Evolutionary conservation across 331 rosid species (phyloP).

Genomic region (Cydonia oblonga): DNA sequence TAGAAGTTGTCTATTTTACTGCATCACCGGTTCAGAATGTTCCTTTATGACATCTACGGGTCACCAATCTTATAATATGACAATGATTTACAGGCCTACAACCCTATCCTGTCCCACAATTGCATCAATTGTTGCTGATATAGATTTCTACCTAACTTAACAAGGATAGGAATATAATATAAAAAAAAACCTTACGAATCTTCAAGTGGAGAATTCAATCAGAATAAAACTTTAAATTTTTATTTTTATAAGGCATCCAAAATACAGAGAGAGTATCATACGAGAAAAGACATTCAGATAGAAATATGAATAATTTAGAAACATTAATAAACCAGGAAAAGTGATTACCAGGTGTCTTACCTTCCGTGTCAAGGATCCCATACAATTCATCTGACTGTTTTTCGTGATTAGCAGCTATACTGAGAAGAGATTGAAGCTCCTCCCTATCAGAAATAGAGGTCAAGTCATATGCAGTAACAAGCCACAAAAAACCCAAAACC

Average conservation of each 20-base stretch:
- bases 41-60: background rate
- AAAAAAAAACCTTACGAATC: background rate
- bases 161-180: background rate
- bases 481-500: slow-evolving; percentile 27
- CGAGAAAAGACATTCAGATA: background rate
- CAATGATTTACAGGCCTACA: background rate
- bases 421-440: slow-evolving; percentile 22
- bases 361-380: slow-evolving; percentile 16
- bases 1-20: background rate
- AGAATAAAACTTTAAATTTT: background rate
- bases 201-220: background rate
- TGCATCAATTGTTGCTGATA: background rate
- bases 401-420: slow-evolving; percentile 17
- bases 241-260: background rate
- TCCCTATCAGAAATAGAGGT: slow-evolving; percentile 10
- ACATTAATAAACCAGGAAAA: background rate
- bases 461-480: slow-evolving; percentile 16
- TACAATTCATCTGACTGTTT: slow-evolving; percentile 24
- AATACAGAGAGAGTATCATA: background rate
- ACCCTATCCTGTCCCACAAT: background rate
- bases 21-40: background rate
- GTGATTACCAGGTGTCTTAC: slow-evolving; percentile 20
- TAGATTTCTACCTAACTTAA: background rate
- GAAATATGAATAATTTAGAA: background rate
- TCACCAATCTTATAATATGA: background rate